Conservation (phyloP, 106 monocot species). For the Allium sativum region DNA sequence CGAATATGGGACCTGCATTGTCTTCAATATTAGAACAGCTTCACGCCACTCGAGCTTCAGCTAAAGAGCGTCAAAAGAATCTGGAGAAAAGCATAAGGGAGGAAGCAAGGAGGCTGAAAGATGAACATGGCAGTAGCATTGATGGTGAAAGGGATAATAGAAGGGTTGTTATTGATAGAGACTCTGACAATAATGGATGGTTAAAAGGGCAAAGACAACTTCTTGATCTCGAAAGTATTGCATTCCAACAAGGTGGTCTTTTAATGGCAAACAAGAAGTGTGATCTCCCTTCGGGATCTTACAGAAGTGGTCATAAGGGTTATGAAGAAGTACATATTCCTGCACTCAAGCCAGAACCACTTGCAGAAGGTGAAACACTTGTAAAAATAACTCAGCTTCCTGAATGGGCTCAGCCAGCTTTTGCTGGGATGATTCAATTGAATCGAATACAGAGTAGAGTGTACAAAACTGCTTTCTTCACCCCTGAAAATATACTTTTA, state of each 20-base stretch:
- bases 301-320: slow-evolving; percentile 80
- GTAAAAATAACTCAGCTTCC: slow-evolving; percentile 77
- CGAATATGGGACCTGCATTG: slow-evolving; percentile 33
- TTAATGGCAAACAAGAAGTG: slow-evolving; percentile 95
- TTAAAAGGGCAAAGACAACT: slow-evolving; percentile 74
- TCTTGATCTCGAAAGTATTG: slow-evolving; percentile 81
- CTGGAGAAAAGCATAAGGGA: slow-evolving; percentile 90
- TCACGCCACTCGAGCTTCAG: slow-evolving; percentile 93
- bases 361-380: slow-evolving; percentile 57
- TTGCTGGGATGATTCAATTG: slow-evolving; percentile 88
- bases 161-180: slow-evolving; percentile 42
- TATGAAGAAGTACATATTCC: slow-evolving; percentile 94
- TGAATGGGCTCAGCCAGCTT: slow-evolving; percentile 79
- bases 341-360: slow-evolving; percentile 55
- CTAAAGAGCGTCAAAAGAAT: slow-evolving; percentile 92
- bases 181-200: slow-evolving; percentile 76
- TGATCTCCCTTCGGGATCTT: slow-evolving; percentile 64
- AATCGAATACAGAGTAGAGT: slow-evolving; percentile 91
- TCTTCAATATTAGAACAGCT: slow-evolving; percentile 80
- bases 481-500: slow-evolving; percentile 80
- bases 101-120: slow-evolving; percentile 85
- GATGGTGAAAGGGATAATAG: slow-evolving; percentile 27
- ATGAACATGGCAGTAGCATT: slow-evolving; percentile 40
- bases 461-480: slow-evolving; percentile 70
- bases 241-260: slow-evolving; percentile 81